Percentiles rank a stretch among this genome's conserved stretches.
Evolutionary conservation across 2,329 filamentous ascomycete genomes (phyloP).

Genomic region (Leptographium galeiforme): DNA sequence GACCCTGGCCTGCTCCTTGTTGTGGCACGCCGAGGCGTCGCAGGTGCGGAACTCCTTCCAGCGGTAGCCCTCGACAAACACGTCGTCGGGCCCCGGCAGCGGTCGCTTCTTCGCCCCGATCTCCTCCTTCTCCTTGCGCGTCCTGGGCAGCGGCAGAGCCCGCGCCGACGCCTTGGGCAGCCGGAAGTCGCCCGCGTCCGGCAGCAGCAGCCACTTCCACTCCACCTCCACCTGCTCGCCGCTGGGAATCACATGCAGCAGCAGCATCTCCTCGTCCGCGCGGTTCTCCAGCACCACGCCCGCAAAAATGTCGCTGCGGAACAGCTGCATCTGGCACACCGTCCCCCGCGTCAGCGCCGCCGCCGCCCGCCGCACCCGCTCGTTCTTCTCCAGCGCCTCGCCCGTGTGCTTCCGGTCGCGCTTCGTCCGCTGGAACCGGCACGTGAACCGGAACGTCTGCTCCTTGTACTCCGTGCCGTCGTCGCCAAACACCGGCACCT

Average conservation of each 20-base stretch:
- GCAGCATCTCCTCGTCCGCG: constrained; percentile 56
- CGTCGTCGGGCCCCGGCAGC: constrained; percentile 49
- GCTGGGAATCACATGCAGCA: constrained; percentile 74
- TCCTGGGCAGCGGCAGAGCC: constrained; percentile 56
- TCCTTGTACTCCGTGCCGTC: constrained; percentile 88
- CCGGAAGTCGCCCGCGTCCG: constrained; percentile 56
- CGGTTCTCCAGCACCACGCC: constrained; percentile 79
- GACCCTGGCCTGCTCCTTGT: constrained; percentile 51
- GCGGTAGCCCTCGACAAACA: constrained; percentile 53
- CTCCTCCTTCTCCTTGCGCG: constrained; percentile 48
- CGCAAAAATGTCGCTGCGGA: constrained; percentile 78
- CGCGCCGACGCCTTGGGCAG: constrained; percentile 62
- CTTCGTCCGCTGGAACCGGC: constrained; percentile 84
- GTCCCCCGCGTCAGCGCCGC: constrained; percentile 56
- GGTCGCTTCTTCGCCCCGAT: constrained; percentile 54
- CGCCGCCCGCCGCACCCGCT: constrained; percentile 55
- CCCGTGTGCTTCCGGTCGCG: constrained; percentile 63
- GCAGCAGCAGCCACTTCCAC: constrained; percentile 71
- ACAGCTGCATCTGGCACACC: constrained; percentile 75
- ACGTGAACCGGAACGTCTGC: constrained; percentile 84
- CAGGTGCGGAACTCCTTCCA: constrained; percentile 72
- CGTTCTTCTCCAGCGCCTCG: constrained; percentile 55
- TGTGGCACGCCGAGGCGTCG: constrained; percentile 28
- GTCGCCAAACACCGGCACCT: constrained; percentile 76
- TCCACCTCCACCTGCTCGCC: constrained; percentile 68